phyloP scores from a whole-genome alignment of 495 filamentous ascomycete genomes.

The Glarea lozoyensis region DNA sequence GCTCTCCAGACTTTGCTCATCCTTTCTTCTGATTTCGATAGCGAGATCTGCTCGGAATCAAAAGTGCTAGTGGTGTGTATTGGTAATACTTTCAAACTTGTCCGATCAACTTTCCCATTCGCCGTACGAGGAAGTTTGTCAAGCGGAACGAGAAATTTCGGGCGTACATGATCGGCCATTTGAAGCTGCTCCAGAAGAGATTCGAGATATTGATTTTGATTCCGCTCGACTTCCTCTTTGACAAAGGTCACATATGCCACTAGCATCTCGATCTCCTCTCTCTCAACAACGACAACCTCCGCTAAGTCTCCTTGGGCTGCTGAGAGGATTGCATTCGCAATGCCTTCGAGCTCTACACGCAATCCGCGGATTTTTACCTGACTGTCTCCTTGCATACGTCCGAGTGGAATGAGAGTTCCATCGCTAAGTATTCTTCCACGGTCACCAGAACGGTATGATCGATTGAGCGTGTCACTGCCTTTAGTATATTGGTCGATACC shows the following conservation, averaged over 20 bases:
- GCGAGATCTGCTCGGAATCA: too few relatives aligned
- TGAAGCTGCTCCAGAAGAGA: neutral
- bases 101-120: neutral
- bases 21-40: too few relatives aligned
- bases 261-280: neutral
- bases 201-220: too few relatives aligned
- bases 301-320: neutral
- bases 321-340: conserved; percentile 24
- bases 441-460: neutral
- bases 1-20: too few relatives aligned
- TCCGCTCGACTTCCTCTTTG: too few relatives aligned
- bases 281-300: neutral
- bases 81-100: too few relatives aligned
- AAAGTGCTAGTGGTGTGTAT: too few relatives aligned
- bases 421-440: neutral
- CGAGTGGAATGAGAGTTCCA: neutral
- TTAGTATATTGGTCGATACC: neutral
- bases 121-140: neutral
- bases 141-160: neutral
- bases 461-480: neutral
- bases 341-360: conserved; percentile 40
- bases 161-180: neutral
- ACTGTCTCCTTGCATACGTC: conserved; percentile 26
- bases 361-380: conserved; percentile 41
- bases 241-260: neutral